A percentile compares a stretch with the other conserved stretches of the same genome.
phyloP scores from a whole-genome alignment of 768 basidiomycete species.

The Rhodotorula diobovata region DNA sequence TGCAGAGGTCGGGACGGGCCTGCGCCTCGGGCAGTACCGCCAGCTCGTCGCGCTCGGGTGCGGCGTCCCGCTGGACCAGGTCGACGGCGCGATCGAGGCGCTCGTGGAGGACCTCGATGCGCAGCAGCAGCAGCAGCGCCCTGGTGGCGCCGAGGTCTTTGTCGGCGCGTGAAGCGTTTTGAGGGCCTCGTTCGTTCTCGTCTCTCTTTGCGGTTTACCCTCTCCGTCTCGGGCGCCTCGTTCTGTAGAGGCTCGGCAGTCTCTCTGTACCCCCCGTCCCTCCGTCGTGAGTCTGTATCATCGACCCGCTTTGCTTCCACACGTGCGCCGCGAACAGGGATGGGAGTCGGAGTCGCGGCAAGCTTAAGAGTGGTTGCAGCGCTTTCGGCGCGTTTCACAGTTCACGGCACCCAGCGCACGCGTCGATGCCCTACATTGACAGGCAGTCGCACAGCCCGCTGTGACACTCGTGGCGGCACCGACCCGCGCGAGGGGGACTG shows the following conservation, averaged over 20 bases:
- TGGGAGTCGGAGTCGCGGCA: too few relatives aligned
- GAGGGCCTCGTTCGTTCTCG: background rate
- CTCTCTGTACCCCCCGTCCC: background rate
- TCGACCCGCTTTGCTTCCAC: background rate
- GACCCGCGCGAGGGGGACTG: too few relatives aligned
- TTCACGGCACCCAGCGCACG: too few relatives aligned
- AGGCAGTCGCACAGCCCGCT: too few relatives aligned
- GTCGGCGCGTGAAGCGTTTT: background rate
- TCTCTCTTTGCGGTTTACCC: background rate
- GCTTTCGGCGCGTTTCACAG: too few relatives aligned
- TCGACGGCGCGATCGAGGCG: conserved; percentile 78
- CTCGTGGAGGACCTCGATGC: conserved; percentile 59
- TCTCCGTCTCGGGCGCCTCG: background rate
- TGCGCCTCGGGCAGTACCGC: conserved; percentile 82
- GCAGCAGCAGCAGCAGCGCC: too few relatives aligned
- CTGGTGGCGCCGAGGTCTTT: background rate
- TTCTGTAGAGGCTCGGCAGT: background rate
- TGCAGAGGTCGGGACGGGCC: conserved; percentile 83
- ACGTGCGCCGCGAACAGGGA: too few relatives aligned
- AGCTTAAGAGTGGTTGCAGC: too few relatives aligned
- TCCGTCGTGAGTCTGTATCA: too few relatives aligned
- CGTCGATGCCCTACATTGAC: too few relatives aligned
- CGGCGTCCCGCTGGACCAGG: conserved; percentile 79
- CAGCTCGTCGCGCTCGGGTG: conserved; percentile 83
- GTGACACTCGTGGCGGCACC: too few relatives aligned